These are phyloP conservation scores for Tylopilus sp. DNA, from an alignment of 768 basidiomycete species.

Conservation along the genomic window DNA sequence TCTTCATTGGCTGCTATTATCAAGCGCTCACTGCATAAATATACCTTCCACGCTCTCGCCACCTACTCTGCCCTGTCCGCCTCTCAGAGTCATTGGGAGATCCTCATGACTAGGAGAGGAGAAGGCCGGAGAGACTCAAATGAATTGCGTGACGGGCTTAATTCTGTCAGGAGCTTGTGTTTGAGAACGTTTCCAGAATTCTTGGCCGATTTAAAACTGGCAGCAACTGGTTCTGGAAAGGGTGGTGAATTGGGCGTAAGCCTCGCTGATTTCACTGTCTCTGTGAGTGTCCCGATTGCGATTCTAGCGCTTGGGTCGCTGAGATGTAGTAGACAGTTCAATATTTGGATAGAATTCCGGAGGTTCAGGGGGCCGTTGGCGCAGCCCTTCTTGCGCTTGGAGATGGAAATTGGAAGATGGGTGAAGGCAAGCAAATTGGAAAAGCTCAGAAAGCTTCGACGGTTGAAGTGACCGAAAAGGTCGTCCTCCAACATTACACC, in stretches of 20 bases:
- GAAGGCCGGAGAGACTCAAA: constrained; percentile 48
- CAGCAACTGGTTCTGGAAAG: constrained; percentile 44
- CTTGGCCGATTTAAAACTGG: constrained; percentile 72
- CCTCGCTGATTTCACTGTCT: constrained; percentile 56
- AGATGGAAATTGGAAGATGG: constrained; percentile 92
- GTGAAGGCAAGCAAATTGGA: constrained; percentile 68
- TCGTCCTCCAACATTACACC: constrained; percentile 70
- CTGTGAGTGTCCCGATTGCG: constrained; percentile 36
- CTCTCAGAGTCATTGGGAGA: constrained; percentile 65
- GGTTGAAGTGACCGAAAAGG: constrained; percentile 52
- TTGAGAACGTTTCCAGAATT: constrained; percentile 84
- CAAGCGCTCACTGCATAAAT: constrained; percentile 74
- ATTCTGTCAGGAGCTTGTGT: constrained; percentile 62
- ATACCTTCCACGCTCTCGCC: constrained; percentile 76
- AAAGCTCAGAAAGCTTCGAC: constrained; percentile 37
- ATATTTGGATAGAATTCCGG: constrained; percentile 68
- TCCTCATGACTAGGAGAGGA: constrained; percentile 51
- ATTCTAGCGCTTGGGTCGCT: not conserved
- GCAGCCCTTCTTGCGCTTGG: constrained; percentile 68
- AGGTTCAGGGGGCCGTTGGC: constrained; percentile 64
- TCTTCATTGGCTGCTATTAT: constrained; percentile 60
- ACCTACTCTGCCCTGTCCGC: constrained; percentile 57
- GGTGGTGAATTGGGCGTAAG: constrained; percentile 62
- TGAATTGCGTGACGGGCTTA: constrained; percentile 69
- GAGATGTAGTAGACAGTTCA: constrained; percentile 51